Conservation (phyloP, 2,329 filamentous ascomycete species). For the Alternaria sp. region DNA sequence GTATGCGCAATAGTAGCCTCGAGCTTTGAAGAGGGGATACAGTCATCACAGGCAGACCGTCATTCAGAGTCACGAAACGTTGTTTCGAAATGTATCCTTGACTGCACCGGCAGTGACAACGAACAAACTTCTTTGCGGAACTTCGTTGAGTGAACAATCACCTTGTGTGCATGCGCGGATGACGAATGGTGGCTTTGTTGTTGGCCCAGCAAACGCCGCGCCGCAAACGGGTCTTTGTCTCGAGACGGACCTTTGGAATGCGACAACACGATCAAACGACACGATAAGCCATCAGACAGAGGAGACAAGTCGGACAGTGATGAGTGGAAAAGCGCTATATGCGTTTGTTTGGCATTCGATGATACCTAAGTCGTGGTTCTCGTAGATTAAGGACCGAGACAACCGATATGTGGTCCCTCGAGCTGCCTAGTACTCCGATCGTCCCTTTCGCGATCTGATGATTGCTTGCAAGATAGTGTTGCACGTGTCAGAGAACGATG, state of each 20-base stretch:
- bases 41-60: conserved; percentile 21
- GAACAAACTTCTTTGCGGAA: conserved; percentile 13
- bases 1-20: not conserved
- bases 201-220: conserved; percentile 18
- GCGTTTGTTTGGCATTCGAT: conserved; percentile 16
- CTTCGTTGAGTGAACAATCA: conserved; percentile 14
- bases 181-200: conserved; percentile 21
- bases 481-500: not conserved
- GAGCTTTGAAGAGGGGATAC: conserved; percentile 9
- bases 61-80: conserved; percentile 23
- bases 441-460: not conserved
- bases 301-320: not conserved
- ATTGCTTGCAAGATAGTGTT: not conserved
- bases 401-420: not conserved
- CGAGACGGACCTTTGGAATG: not conserved
- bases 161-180: conserved; percentile 30
- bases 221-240: conserved; percentile 20
- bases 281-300: not conserved
- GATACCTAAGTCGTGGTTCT: conserved; percentile 17
- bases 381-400: not conserved
- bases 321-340: conserved; percentile 32
- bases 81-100: conserved; percentile 27
- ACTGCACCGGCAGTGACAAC: conserved; percentile 13
- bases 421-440: not conserved
- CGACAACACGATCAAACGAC: not conserved